Evolutionary conservation across 306 rosid genomes (phyloP), one percentile per base, ranked within the genome.

Genomic region (Arachis hypogaea): DNA sequence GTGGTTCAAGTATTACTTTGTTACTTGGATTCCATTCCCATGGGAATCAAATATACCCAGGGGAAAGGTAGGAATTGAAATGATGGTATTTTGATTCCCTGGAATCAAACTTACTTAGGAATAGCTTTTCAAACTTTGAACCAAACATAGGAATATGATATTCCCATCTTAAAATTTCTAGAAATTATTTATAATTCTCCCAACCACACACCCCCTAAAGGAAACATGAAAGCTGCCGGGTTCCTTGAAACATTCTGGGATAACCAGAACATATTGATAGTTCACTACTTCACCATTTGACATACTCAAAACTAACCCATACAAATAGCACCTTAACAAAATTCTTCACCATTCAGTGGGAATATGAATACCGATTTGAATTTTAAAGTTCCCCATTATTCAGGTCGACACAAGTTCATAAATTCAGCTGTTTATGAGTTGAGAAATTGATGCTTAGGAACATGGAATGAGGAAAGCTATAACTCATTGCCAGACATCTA

Each of bases 171-270:
- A 14, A 14, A 14, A 14, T 14, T 14, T 14, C 14, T 14, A 14
- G 14, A 14, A 14, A 14, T 14, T 14, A 14, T 14, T 14, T 14
- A 14, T 14, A 14, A 14, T 14, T 14, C 14, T 14, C 14, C 14
- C 14, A 14, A 14, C 14, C 14, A 14, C 14, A 14, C 14, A 14
- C 14, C 14, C 14, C 14, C 14, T 14, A 14, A 69, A 73, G 66
- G 72, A 67, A n/a, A 68, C 45, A 66, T 59, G 50, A 79, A 52
- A 75, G 44, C 41, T 22, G 33, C 62, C 7, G 60, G 63, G 40
- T 46, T 71, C 66, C 62, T 63, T 16, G 45, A 60, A 6, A 66
- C 11, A 59, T 16, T 43, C 73, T 50, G 63, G 66, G 60, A 60
- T 67, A 62, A 68, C 47, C 18, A 58, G 63, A 22, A 36, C 7